phyloP scores from a whole-genome alignment of 108 stramenopile genomes.

The Cylindrotheca fusiformis region DNA sequence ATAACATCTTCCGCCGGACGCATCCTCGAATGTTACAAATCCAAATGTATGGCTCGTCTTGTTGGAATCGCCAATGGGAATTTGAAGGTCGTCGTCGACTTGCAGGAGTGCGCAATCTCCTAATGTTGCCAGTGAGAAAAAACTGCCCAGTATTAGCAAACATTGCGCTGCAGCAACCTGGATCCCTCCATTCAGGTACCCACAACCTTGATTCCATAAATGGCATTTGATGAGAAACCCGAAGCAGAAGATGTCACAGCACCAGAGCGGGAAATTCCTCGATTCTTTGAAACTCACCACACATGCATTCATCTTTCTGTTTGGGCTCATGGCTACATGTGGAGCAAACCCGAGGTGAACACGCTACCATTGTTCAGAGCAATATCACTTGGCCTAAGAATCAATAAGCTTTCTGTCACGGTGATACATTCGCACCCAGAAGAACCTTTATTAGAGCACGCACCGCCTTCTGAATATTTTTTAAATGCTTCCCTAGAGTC shows the following conservation, averaged over 20 bases:
- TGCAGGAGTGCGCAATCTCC: conserved; percentile 23
- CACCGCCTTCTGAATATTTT: too few relatives aligned
- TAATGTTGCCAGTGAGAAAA: conserved; percentile 21
- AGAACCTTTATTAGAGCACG: too few relatives aligned
- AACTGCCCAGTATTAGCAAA: conserved; percentile 8
- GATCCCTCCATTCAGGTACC: conserved; percentile 20
- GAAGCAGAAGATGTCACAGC: too few relatives aligned
- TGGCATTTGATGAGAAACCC: too few relatives aligned
- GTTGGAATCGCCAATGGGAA: conserved; percentile 4
- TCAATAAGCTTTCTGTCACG: too few relatives aligned
- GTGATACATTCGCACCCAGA: too few relatives aligned
- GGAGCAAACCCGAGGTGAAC: neutral
- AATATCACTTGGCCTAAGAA: too few relatives aligned
- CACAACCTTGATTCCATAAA: conserved; percentile 15
- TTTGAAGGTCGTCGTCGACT: conserved; percentile 5
- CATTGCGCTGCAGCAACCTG: conserved; percentile 17
- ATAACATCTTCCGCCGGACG: conserved; percentile 16
- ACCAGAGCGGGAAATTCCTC: too few relatives aligned
- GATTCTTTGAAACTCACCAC: neutral
- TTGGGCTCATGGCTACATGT: neutral
- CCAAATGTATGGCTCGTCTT: conserved; percentile 9
- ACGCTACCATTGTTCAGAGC: too few relatives aligned
- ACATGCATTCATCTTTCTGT: neutral
- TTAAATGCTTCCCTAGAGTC: too few relatives aligned
- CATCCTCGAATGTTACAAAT: conserved; percentile 1